Base-by-base conservation (phyloP, 495 filamentous ascomycete genomes). In the Aspergillus haitiensis region DNA sequence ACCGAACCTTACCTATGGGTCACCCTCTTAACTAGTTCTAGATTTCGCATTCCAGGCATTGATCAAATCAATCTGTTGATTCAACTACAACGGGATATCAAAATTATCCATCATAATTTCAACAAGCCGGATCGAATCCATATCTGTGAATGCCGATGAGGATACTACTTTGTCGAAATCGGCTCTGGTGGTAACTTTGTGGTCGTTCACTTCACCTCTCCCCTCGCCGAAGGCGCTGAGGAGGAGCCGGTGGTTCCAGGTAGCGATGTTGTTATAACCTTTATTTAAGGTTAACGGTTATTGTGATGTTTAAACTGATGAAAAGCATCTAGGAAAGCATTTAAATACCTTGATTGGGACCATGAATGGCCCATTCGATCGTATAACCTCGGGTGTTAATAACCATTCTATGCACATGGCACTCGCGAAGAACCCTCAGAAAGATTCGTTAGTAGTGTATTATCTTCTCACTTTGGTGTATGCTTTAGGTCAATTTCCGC, bases 321-420 rank as follows among this genome's bases (percentile, higher is more conserved):
- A 33, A 51, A 27, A 33, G 48, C 9, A 51, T 51, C 10, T 10
- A 12, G 48, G 48, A 33, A 32, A 27, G 48, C 12, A 16, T n/a
- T 8, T 6, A 18, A 7, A 2, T 44, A 55, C 52, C 52, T 36
- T 81, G 83, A n/a, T 89, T 74, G 74, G 86, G 82, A 47, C 88
- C 88, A 69, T 91, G 87, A 63, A 91, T 91, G 54, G 77, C 84
- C 31, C 88, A 82, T 75, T 91, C 88, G 62, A 90, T 90, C 2
- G 88, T 89, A 72, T 83, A 91, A 9, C 88, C 88, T n/a, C 85
- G 82, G 63, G 91, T 91, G 71, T 87, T 86, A 61, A 90, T 85
- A 5, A 59, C 18, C 16, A 59, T 52, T 52, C 49, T 52, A n/a
- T 68, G 54, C 13, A 67, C 34, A 11, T 61, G 32, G 50, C 67